Conservation (phyloP, 1,139 yeast species). For the Nadsonia starkeyi-henricii region DNA sequence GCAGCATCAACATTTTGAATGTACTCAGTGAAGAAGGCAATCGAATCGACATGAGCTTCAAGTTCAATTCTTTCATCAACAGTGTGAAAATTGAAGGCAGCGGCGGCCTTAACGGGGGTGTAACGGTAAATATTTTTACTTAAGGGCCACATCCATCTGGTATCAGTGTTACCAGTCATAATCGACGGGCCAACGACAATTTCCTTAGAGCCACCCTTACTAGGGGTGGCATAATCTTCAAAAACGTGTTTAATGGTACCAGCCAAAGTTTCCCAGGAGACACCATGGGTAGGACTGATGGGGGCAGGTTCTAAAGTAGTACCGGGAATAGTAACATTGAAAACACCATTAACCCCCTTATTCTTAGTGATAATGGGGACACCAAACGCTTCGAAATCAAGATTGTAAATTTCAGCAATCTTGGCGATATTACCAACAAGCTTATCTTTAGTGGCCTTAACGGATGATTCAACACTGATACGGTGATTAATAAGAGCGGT, state of each 20-base stretch:
- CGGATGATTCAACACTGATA: conserved; percentile 35
- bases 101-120: conserved; percentile 22
- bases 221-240: conserved; percentile 33
- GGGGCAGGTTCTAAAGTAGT: conserved; percentile 42
- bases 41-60: conserved; percentile 39
- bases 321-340: conserved; percentile 25
- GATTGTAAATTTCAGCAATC: conserved; percentile 31
- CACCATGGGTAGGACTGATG: conserved; percentile 34
- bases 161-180: conserved; percentile 70
- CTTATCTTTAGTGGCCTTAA: conserved; percentile 27
- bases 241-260: conserved; percentile 44
- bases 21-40: conserved; percentile 33
- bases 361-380: conserved; percentile 5
- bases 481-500: conserved; percentile 40
- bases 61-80: conserved; percentile 44
- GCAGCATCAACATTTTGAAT: background rate
- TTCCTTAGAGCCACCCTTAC: conserved; percentile 10
- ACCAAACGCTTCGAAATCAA: conserved; percentile 23
- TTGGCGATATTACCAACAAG: conserved; percentile 25
- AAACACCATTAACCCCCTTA: conserved; percentile 23
- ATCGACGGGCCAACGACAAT: conserved; percentile 45
- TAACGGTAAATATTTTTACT: conserved; percentile 57
- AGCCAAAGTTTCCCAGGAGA: conserved; percentile 39
- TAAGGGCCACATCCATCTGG: conserved; percentile 57
- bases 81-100: conserved; percentile 30